Percentiles rank a stretch among this genome's conserved stretches.
Evolutionary conservation across 495 filamentous ascomycete species (phyloP).

Genomic region (Neurospora sp.): DNA sequence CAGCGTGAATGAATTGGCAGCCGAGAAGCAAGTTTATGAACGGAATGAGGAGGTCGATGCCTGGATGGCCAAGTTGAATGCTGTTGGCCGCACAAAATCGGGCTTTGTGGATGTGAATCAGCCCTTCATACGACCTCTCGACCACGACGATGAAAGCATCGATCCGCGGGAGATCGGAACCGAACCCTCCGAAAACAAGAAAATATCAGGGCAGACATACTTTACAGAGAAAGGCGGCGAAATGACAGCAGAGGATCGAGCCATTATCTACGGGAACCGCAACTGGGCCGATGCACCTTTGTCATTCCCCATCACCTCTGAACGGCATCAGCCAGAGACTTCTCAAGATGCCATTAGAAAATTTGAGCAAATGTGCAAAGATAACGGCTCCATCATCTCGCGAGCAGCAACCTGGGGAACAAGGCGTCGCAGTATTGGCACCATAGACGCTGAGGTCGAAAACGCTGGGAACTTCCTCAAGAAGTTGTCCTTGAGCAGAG

Average conservation of each 20-base stretch:
- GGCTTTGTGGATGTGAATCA: background rate
- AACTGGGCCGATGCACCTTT: conserved; percentile 39
- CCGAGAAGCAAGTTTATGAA: conserved; percentile 22
- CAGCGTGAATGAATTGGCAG: conserved; percentile 30
- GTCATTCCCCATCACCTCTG: conserved; percentile 29
- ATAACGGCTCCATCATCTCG: conserved; percentile 46
- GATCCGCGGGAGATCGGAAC: conserved; percentile 26
- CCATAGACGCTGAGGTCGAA: conserved; percentile 47
- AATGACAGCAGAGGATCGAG: conserved; percentile 31
- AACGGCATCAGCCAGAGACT: conserved; percentile 35
- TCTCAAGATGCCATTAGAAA: conserved; percentile 42
- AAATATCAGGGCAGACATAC: conserved; percentile 34
- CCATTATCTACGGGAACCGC: conserved; percentile 33
- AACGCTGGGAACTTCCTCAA: conserved; percentile 50
- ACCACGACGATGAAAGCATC: conserved; percentile 25
- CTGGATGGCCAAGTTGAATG: conserved; percentile 26
- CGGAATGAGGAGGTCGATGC: conserved; percentile 31
- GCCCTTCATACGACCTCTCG: background rate
- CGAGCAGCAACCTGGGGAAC: conserved; percentile 67
- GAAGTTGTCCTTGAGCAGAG: conserved; percentile 46
- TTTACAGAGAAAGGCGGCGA: conserved; percentile 29
- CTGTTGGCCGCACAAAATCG: background rate
- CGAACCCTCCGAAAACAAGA: conserved; percentile 19
- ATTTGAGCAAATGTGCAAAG: conserved; percentile 35
- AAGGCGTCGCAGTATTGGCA: conserved; percentile 48